Evolutionary conservation across 2,329 filamentous ascomycete species (phyloP).

Genomic region (Leptographium flavum): DNA sequence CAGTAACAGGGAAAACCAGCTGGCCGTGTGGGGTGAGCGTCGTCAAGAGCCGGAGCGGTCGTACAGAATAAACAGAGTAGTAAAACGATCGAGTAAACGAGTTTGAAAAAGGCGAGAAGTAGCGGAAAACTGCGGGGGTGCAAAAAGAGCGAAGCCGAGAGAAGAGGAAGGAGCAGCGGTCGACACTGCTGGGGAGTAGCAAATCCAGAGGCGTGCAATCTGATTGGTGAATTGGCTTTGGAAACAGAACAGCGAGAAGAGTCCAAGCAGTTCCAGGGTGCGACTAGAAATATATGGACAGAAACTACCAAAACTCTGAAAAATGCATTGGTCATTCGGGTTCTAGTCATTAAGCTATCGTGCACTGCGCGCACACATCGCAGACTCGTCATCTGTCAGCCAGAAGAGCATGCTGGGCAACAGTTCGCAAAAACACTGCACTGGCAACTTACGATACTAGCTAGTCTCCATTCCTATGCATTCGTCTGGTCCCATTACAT

Average conservation of each 20-base stretch:
- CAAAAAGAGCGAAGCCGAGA: not conserved
- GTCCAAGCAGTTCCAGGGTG: not conserved
- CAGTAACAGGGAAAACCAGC: not conserved
- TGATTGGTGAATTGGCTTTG: conserved; percentile 1
- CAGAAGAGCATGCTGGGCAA: too few relatives aligned
- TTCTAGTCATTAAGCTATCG: too few relatives aligned
- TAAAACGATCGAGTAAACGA: not conserved
- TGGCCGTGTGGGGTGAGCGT: not conserved
- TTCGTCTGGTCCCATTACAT: too few relatives aligned
- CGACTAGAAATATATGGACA: too few relatives aligned
- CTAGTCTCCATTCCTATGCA: not conserved
- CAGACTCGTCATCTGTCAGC: not conserved
- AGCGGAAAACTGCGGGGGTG: not conserved
- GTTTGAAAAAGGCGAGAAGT: not conserved
- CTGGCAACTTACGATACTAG: too few relatives aligned
- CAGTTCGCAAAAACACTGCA: not conserved
- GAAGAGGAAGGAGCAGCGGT: not conserved
- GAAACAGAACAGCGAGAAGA: not conserved
- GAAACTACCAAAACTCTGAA: too few relatives aligned
- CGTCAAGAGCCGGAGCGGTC: too few relatives aligned
- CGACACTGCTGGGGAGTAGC: not conserved
- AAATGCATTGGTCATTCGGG: too few relatives aligned
- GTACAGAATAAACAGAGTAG: not conserved
- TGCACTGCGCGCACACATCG: too few relatives aligned
- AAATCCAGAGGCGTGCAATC: not conserved